phyloP scores from a whole-genome alignment of 1,139 yeast species.

The Cylindricascospora bacillispora region DNA sequence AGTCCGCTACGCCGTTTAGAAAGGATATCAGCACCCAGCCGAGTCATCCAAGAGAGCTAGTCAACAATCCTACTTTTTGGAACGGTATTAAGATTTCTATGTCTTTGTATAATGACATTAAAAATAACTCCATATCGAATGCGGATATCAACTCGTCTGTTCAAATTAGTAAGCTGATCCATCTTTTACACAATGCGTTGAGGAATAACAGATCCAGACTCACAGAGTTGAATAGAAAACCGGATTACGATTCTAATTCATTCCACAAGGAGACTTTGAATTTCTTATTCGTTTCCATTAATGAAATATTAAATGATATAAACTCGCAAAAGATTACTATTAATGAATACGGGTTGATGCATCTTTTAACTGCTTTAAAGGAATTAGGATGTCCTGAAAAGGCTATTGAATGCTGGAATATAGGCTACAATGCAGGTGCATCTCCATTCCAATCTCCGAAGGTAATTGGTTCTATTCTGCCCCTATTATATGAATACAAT shows the following conservation, averaged over 20 bases:
- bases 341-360: slow-evolving; percentile 42
- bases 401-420: slow-evolving; percentile 40
- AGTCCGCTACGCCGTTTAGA: slow-evolving; percentile 16
- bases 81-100: slow-evolving; percentile 33
- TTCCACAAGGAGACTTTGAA: slow-evolving; percentile 36
- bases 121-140: slow-evolving; percentile 30
- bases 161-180: slow-evolving; percentile 32
- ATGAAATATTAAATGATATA: slow-evolving; percentile 37
- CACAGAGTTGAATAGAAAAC: slow-evolving; percentile 35
- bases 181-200: slow-evolving; percentile 36
- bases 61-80: slow-evolving; percentile 28
- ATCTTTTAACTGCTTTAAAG: slow-evolving; percentile 41
- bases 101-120: slow-evolving; percentile 32
- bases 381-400: slow-evolving; percentile 40
- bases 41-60: too few species aligned
- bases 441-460: slow-evolving; percentile 32
- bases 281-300: slow-evolving; percentile 32
- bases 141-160: too few species aligned
- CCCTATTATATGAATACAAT: slow-evolving; percentile 45
- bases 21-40: too few species aligned
- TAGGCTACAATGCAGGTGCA: slow-evolving; percentile 20
- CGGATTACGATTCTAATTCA: slow-evolving; percentile 40
- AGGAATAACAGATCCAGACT: slow-evolving; percentile 37
- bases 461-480: slow-evolving; percentile 60
- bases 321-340: slow-evolving; percentile 24